Conservation (phyloP, 1,284 basidiomycete genomes). For the Earliella scabrosa region DNA sequence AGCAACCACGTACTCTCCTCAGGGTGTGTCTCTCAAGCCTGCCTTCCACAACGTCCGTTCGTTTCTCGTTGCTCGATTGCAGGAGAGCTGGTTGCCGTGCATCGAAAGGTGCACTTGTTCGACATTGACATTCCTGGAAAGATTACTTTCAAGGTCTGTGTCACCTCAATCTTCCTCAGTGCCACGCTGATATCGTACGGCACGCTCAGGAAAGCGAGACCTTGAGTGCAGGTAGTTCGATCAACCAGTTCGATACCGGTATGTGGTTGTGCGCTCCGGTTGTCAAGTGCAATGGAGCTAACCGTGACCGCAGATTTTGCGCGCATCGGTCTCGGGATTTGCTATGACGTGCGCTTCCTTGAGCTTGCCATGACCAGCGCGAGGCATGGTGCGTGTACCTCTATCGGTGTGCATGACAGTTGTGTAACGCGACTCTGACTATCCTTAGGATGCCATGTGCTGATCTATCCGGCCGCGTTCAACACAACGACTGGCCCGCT, state of each 20-base stretch:
- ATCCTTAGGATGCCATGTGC: slow-evolving; percentile 77
- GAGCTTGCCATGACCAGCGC: slow-evolving; percentile 94
- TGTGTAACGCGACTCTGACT: neutral
- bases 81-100: slow-evolving; percentile 87
- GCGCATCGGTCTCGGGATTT: slow-evolving; percentile 89
- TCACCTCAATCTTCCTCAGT: neutral
- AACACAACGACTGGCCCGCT: slow-evolving; percentile 93
- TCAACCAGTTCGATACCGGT: slow-evolving; percentile 92
- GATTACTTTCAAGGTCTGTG: slow-evolving; percentile 88
- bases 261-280: slow-evolving; percentile 14
- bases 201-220: slow-evolving; percentile 87
- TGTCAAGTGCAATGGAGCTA: neutral
- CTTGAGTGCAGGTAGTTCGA: slow-evolving; percentile 77
- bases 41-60: neutral
- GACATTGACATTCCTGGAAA: slow-evolving; percentile 98
- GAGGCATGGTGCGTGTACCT: slow-evolving; percentile 67
- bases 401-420: neutral
- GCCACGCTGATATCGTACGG: no score
- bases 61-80: neutral
- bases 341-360: slow-evolving; percentile 93
- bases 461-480: slow-evolving; percentile 93
- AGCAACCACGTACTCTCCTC: slow-evolving; percentile 83
- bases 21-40: slow-evolving; percentile 53
- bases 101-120: slow-evolving; percentile 96
- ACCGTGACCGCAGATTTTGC: slow-evolving; percentile 69